Percentiles rank a stretch among this genome's conserved stretches.
These are phyloP conservation scores for Lagenaria siceraria DNA, from an alignment of 306 rosid species.

Conservation along the genomic window DNA sequence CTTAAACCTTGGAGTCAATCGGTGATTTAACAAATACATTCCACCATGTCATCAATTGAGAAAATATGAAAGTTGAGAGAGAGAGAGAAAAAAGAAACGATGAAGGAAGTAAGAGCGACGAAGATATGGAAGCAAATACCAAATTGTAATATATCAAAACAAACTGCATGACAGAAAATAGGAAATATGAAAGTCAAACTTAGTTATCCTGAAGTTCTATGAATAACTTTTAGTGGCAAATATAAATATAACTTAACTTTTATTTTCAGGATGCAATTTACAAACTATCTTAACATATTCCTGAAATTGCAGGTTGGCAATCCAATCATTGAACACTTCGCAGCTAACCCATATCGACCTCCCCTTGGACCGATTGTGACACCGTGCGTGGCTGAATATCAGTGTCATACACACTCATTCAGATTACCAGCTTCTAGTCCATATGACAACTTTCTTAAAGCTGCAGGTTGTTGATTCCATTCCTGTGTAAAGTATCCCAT, in stretches of 20 bases:
- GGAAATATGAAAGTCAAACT: neutral
- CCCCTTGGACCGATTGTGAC: slow-evolving; percentile 12
- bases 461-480: slow-evolving; percentile 72
- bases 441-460: slow-evolving; percentile 76
- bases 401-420: slow-evolving; percentile 35
- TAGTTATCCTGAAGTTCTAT: neutral
- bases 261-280: neutral
- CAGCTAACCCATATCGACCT: slow-evolving; percentile 18
- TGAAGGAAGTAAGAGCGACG: neutral
- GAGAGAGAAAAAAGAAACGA: neutral
- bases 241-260: neutral
- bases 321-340: slow-evolving; percentile 18
- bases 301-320: slow-evolving; percentile 37
- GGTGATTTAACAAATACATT: neutral
- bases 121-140: neutral
- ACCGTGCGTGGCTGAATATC: slow-evolving; percentile 36
- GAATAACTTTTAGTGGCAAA: neutral
- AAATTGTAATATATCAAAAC: neutral
- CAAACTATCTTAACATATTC: neutral
- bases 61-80: neutral
- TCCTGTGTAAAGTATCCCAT: neutral
- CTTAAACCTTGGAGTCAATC: too few species aligned
- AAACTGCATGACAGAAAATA: neutral
- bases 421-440: slow-evolving; percentile 80
- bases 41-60: neutral